Conservation (phyloP, 306 rosid species). For the Quercus berberidifolia region DNA sequence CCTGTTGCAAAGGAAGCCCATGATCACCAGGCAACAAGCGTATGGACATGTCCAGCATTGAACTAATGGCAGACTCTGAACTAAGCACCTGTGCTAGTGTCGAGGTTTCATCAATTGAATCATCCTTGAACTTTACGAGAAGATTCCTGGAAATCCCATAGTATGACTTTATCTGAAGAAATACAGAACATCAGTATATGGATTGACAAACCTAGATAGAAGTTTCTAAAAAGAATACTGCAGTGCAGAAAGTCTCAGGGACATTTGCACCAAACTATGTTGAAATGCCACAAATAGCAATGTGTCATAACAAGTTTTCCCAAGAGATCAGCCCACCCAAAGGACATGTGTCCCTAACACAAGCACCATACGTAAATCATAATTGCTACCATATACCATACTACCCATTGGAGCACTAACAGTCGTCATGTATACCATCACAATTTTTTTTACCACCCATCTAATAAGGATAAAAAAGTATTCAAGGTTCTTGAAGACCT, state of each 20-base stretch:
- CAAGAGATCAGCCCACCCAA: neutral
- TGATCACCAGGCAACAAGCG: slow-evolving; percentile 91
- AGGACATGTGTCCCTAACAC: neutral
- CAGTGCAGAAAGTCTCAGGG: neutral
- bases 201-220: neutral
- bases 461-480: neutral
- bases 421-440: neutral
- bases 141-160: slow-evolving; percentile 91
- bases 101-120: slow-evolving; percentile 79
- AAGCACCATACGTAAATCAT: neutral
- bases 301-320: neutral
- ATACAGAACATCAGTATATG: neutral
- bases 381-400: neutral
- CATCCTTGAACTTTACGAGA: slow-evolving; percentile 80
- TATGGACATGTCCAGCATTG: slow-evolving; percentile 93
- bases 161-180: slow-evolving; percentile 85
- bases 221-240: neutral
- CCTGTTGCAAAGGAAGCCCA: slow-evolving; percentile 95
- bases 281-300: neutral
- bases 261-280: neutral
- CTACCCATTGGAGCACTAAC: neutral
- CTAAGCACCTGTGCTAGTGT: slow-evolving; percentile 79
- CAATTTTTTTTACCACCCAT: neutral
- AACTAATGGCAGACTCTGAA: slow-evolving; percentile 88
- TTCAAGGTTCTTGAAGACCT: neutral